These are phyloP conservation scores for Limnanthes douglasii DNA, from an alignment of 345 rosid genomes.

Conservation along the genomic window DNA sequence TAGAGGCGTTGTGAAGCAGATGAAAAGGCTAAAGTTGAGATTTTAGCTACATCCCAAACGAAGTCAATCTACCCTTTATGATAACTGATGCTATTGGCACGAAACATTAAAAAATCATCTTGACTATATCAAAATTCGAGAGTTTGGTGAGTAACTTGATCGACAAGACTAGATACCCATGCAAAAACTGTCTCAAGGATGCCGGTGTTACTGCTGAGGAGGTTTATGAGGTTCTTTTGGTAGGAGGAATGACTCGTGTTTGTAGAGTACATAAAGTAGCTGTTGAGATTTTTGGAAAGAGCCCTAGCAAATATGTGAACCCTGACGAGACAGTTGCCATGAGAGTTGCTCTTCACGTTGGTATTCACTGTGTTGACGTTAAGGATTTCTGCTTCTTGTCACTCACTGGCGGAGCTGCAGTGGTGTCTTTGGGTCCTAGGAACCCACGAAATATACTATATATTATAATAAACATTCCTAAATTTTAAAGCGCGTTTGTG, in stretches of 20 bases:
- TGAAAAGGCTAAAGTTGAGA: conserved; percentile 55
- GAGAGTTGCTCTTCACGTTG: conserved; percentile 57
- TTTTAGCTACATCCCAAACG: conserved; percentile 51
- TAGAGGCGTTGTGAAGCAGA: conserved; percentile 58
- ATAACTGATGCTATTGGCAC: conserved; percentile 49
- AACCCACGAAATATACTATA: too few species aligned
- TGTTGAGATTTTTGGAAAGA: conserved; percentile 39
- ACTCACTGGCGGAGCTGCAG: too few species aligned
- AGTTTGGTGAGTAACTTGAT: conserved; percentile 30
- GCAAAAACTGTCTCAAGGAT: conserved; percentile 51
- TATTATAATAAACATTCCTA: too few species aligned
- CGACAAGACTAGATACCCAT: conserved; percentile 33
- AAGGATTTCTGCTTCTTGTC: conserved; percentile 51
- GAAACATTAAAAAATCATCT: conserved; percentile 40
- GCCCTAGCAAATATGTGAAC: conserved; percentile 49
- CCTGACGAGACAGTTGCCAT: conserved; percentile 55
- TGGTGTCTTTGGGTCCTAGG: too few species aligned
- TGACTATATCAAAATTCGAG: conserved; percentile 48
- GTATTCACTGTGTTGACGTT: conserved; percentile 53
- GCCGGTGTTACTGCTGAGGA: conserved; percentile 35
- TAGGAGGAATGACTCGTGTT: conserved; percentile 68
- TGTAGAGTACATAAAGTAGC: conserved; percentile 58
- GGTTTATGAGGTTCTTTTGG: conserved; percentile 44
- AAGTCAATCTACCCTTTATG: conserved; percentile 45
- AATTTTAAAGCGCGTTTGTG: too few species aligned